Conservation (phyloP, 208 protist species). For the Naegleria lovaniensis region DNA sequence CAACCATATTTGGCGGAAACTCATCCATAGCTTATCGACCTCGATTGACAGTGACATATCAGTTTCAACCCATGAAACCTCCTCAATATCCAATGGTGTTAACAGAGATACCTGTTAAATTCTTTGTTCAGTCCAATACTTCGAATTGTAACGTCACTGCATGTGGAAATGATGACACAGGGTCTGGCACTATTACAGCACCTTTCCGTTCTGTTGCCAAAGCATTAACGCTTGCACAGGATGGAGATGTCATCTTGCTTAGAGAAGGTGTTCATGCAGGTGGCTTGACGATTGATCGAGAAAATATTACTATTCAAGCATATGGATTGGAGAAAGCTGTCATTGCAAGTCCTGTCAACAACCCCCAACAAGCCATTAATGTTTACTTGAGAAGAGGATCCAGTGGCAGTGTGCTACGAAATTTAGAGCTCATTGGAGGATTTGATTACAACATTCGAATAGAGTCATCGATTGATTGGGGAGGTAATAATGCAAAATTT, state of each 20-base stretch:
- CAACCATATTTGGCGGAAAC: neutral
- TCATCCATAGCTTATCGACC: neutral
- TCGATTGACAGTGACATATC: neutral
- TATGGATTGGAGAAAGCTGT: neutral
- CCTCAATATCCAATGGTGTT: neutral
- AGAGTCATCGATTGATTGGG: neutral
- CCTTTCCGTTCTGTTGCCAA: neutral
- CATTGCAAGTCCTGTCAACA: neutral
- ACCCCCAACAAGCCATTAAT: neutral
- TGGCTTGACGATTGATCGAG: neutral
- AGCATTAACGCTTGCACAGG: neutral
- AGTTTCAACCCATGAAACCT: neutral
- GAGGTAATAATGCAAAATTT: neutral
- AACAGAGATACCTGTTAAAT: neutral
- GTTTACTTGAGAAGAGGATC: neutral
- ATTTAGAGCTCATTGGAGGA: neutral
- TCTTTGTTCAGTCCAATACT: neutral
- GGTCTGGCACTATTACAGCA: neutral
- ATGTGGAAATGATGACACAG: neutral
- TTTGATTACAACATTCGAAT: neutral
- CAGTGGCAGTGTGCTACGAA: neutral
- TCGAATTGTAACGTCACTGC: neutral
- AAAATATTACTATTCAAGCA: neutral
- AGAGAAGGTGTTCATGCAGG: neutral
- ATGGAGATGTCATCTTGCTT: neutral